Conservation (phyloP, 345 rosid genomes). For the Litchi chinensis region DNA sequence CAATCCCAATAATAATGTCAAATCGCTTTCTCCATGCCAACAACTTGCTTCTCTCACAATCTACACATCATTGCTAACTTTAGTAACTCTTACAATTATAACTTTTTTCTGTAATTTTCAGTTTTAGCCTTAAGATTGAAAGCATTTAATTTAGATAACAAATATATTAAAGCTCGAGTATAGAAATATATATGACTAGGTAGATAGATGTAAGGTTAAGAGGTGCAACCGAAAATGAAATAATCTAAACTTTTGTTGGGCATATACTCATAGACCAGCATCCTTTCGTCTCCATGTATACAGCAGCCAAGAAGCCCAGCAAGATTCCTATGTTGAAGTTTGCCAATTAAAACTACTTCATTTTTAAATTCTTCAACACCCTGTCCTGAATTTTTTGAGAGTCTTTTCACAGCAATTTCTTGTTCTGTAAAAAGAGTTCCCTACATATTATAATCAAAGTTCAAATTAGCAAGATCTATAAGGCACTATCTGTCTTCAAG, state of each 20-base stretch:
- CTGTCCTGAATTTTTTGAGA: no score
- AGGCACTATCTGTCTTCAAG: no score
- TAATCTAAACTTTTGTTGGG: conserved; percentile 38
- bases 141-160: neutral
- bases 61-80: conserved; percentile 18
- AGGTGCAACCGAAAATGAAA: conserved; percentile 35
- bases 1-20: conserved; percentile 42
- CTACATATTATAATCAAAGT: no score
- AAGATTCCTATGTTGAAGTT: conserved; percentile 50
- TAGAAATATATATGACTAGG: neutral
- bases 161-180: neutral
- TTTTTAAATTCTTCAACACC: conserved; percentile 33
- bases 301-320: conserved; percentile 43
- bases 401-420: no score
- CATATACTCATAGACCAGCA: conserved; percentile 39
- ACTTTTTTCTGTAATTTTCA: neutral
- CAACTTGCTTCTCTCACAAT: conserved; percentile 25
- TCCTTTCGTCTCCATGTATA: conserved; percentile 35
- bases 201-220: neutral
- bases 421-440: no score
- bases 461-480: no score
- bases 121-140: neutral
- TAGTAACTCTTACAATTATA: no score
- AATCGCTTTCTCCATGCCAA: conserved; percentile 31
- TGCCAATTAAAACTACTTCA: conserved; percentile 38